Percentiles rank a stretch among this genome's conserved stretches.
phyloP scores from a whole-genome alignment of 108 stramenopile genomes.

The Phaeodactylum tricornutum region DNA sequence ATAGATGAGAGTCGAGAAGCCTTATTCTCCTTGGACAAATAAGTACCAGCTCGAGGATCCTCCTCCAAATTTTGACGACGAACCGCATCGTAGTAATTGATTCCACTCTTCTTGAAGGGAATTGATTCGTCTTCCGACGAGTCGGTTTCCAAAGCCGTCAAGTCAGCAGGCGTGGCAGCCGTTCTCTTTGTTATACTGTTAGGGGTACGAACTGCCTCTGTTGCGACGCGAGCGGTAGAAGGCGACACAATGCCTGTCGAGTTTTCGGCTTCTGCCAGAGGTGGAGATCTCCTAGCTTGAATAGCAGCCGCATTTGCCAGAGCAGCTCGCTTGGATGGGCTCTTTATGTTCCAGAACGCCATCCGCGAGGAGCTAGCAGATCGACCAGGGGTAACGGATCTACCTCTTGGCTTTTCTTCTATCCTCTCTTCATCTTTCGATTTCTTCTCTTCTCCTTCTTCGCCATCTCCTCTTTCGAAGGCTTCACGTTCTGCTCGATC shows the following conservation, averaged over 20 bases:
- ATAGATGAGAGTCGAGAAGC: no score
- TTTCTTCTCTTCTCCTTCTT: conserved; percentile 11
- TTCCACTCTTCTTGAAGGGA: conserved; percentile 45
- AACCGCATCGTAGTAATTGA: conserved; percentile 56
- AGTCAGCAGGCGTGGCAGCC: neutral
- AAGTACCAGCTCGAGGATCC: no score
- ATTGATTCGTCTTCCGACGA: neutral
- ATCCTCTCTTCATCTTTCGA: conserved; percentile 5
- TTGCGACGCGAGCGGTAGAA: no score
- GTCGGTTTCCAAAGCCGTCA: neutral
- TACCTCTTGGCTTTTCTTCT: neutral
- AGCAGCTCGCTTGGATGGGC: no score
- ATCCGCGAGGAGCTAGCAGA: no score
- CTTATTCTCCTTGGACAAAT: no score
- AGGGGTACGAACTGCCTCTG: no score
- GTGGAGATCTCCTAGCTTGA: neutral
- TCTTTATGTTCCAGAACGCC: no score
- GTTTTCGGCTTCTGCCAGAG: neutral
- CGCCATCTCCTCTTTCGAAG: neutral
- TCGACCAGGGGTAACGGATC: no score
- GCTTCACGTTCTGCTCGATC: conserved; percentile 16
- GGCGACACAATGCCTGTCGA: no score
- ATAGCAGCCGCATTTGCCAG: neutral
- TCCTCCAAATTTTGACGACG: conserved; percentile 15
- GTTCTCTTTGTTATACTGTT: no score